Percentiles rank a stretch among this genome's conserved stretches.
phyloP scores from a whole-genome alignment of 495 filamentous ascomycete species.

The Elasticomyces elasticus region DNA sequence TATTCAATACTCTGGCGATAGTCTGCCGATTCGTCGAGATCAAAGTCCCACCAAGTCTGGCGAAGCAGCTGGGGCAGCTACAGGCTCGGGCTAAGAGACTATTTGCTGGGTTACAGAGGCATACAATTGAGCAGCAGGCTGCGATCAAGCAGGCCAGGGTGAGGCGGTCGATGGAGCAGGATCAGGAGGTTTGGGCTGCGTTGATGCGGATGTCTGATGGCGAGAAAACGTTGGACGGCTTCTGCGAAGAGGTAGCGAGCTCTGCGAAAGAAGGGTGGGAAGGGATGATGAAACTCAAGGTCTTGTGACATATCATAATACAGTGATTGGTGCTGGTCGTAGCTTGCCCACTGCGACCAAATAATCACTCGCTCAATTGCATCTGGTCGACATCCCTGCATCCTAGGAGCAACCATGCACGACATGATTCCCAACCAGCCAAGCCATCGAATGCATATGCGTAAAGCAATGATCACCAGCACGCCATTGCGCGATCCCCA shows the following conservation, averaged over 20 bases:
- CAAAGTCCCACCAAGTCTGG: background rate
- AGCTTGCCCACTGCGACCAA: too few relatives aligned
- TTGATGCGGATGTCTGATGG: slow-evolving; percentile 2
- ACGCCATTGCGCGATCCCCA: too few relatives aligned
- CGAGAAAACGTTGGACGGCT: background rate
- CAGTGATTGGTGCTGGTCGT: background rate
- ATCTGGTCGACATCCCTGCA: too few relatives aligned
- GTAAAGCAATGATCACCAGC: too few relatives aligned
- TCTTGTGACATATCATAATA: background rate
- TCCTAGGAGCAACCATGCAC: too few relatives aligned
- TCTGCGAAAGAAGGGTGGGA: slow-evolving; percentile 20
- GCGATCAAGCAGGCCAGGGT: background rate
- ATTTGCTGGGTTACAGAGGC: background rate
- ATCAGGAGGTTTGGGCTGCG: background rate
- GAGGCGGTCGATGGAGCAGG: background rate
- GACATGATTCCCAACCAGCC: too few relatives aligned
- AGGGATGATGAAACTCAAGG: slow-evolving; percentile 8
- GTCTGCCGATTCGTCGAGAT: background rate
- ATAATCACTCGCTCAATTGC: too few relatives aligned
- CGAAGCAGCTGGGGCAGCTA: background rate
- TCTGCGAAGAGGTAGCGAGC: slow-evolving; percentile 10
- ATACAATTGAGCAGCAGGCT: slow-evolving; percentile 3
- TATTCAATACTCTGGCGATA: background rate
- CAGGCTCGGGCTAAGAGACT: background rate
- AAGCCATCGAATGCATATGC: too few relatives aligned